A percentile compares a stretch with the other conserved stretches of the same genome.
Evolutionary conservation across 2,329 filamentous ascomycete genomes (phyloP).

Genomic region (Claviceps sp.): DNA sequence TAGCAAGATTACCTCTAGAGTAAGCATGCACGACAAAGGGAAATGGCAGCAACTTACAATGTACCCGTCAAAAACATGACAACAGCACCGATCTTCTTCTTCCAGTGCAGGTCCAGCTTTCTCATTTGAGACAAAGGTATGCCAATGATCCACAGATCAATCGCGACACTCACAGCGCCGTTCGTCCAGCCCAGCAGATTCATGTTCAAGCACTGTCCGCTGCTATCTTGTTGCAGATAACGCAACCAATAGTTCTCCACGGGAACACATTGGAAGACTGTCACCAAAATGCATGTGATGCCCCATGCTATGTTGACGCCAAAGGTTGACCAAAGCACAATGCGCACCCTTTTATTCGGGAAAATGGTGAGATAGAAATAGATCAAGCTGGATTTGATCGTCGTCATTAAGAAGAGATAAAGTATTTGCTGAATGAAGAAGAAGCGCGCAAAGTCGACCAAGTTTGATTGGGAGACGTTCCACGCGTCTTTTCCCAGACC

Average conservation of each 20-base stretch:
- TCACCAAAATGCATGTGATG: not conserved
- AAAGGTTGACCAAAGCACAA: slow-evolving; percentile 2
- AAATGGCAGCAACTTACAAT: slow-evolving; percentile 1
- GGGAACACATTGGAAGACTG: slow-evolving; percentile 4
- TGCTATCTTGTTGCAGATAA: not conserved
- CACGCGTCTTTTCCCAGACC: slow-evolving; percentile 22
- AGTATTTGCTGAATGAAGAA: slow-evolving; percentile 6
- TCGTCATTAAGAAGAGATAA: slow-evolving; percentile 3
- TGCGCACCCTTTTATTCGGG: not conserved
- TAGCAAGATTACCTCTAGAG: not conserved
- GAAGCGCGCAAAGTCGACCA: slow-evolving; percentile 3
- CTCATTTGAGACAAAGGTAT: slow-evolving; percentile 5
- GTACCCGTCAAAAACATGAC: slow-evolving; percentile 6
- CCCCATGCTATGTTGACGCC: not conserved
- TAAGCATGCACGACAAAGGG: not conserved
- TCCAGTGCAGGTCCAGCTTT: slow-evolving; percentile 4
- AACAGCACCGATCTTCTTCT: slow-evolving; percentile 4
- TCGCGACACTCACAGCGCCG: slow-evolving; percentile 2
- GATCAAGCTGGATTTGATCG: slow-evolving; percentile 3
- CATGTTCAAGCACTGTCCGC: slow-evolving; percentile 4
- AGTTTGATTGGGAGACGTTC: slow-evolving; percentile 12
- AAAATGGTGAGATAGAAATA: slow-evolving; percentile 6
- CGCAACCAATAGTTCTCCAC: slow-evolving; percentile 2
- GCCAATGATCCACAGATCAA: slow-evolving; percentile 5
- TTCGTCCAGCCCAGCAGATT: slow-evolving; percentile 4